These are phyloP conservation scores for Penicillium sp. DNA, from an alignment of 2,329 filamentous ascomycete genomes.

Conservation along the genomic window DNA sequence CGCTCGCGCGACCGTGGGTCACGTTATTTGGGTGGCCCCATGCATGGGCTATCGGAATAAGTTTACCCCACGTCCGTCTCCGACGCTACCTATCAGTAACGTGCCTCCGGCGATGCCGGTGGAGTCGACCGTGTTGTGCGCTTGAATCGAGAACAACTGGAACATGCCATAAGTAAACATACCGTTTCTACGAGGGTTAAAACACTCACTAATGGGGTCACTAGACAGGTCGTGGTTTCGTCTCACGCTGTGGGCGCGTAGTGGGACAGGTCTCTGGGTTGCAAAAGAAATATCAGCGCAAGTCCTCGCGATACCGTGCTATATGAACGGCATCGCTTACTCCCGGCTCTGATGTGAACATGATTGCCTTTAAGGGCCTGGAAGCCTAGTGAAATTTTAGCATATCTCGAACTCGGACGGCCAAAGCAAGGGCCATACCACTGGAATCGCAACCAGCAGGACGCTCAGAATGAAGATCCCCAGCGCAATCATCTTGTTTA, in stretches of 20 bases:
- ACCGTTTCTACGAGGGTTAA: background rate
- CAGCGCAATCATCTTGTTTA: too few relatives aligned
- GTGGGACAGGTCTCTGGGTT: background rate
- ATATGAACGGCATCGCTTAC: background rate
- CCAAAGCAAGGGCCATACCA: background rate
- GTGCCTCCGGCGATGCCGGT: background rate
- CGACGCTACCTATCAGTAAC: background rate
- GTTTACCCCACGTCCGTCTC: too few relatives aligned
- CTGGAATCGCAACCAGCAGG: background rate
- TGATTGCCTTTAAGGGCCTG: background rate
- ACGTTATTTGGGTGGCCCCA: too few relatives aligned
- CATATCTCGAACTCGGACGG: background rate
- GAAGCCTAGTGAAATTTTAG: background rate
- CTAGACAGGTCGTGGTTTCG: background rate
- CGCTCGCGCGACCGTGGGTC: too few relatives aligned
- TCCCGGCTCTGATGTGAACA: background rate
- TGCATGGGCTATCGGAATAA: too few relatives aligned
- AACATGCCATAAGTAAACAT: background rate
- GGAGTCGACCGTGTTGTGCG: background rate
- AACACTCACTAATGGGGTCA: background rate
- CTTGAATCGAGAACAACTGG: background rate
- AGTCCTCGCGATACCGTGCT: background rate
- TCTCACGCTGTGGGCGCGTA: background rate
- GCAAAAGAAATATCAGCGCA: background rate
- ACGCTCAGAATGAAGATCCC: background rate